Percentiles rank a stretch among this genome's conserved stretches.
phyloP scores from a whole-genome alignment of 306 rosid genomes.

The Pterocarpus macrocarpus region DNA sequence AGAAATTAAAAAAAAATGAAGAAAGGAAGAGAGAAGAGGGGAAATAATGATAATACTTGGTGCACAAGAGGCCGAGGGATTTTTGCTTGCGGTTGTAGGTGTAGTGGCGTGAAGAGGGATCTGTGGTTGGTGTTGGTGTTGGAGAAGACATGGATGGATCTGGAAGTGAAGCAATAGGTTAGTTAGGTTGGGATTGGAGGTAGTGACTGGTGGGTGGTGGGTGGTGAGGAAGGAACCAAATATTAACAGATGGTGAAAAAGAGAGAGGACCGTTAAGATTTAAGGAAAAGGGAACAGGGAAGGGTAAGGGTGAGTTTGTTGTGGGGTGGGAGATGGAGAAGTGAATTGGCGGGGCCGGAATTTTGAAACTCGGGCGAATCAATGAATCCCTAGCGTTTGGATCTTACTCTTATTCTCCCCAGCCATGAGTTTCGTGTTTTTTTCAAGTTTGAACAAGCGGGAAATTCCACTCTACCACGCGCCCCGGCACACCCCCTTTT shows the following conservation, averaged over 20 bases:
- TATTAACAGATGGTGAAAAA: too few relatives aligned
- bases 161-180: neutral
- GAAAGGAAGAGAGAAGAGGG: neutral
- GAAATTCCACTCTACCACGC: neutral
- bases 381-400: too few relatives aligned
- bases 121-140: conserved; percentile 16
- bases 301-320: too few relatives aligned
- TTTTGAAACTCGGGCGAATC: too few relatives aligned
- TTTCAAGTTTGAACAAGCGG: neutral
- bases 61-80: conserved; percentile 83
- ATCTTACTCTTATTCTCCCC: too few relatives aligned
- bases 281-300: too few relatives aligned
- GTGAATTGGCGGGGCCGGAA: too few relatives aligned
- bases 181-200: neutral
- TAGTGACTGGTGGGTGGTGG: neutral
- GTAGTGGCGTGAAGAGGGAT: conserved; percentile 54
- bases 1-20: too few relatives aligned
- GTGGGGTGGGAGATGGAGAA: too few relatives aligned
- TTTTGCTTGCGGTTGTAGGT: conserved; percentile 66
- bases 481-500: too few relatives aligned
- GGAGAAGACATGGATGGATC: conserved; percentile 43
- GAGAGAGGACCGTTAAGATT: too few relatives aligned
- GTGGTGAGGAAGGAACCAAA: neutral
- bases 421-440: too few relatives aligned
- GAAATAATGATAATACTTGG: conserved; percentile 58